Conservation (phyloP, 2,329 filamentous ascomycete species). For the Fusarium fujikuroi region DNA sequence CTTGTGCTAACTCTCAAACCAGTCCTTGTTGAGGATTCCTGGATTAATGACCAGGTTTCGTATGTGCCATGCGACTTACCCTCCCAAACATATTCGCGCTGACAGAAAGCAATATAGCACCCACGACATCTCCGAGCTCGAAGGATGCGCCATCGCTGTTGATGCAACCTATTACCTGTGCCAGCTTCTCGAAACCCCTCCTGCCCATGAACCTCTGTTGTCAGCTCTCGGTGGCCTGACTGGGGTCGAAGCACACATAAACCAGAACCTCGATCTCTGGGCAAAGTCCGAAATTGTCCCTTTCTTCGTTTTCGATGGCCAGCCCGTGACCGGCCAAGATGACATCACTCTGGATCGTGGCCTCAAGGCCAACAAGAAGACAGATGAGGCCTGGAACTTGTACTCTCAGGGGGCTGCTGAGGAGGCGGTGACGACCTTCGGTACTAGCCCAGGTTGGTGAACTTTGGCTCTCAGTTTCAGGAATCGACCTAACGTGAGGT, state of each 20-base stretch:
- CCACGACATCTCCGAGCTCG: constrained; percentile 75
- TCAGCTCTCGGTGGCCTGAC: constrained; percentile 90
- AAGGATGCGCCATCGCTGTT: constrained; percentile 80
- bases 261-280: constrained; percentile 79
- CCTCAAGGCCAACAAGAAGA: constrained; percentile 73
- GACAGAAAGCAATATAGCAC: constrained; percentile 54
- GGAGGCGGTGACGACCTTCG: constrained; percentile 87
- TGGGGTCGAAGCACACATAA: constrained; percentile 79
- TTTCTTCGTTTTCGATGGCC: constrained; percentile 91
- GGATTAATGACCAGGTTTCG: constrained; percentile 53
- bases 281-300: constrained; percentile 76
- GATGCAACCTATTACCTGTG: constrained; percentile 92
- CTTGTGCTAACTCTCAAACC: constrained; percentile 34
- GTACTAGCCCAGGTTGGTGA: constrained; percentile 73
- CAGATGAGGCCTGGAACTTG: constrained; percentile 83
- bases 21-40: constrained; percentile 55
- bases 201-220: constrained; percentile 85
- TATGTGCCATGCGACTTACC: constrained; percentile 39
- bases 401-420: constrained; percentile 85
- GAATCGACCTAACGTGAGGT: constrained; percentile 43
- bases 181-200: constrained; percentile 75
- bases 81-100: constrained; percentile 24
- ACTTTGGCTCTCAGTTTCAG: background rate
- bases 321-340: constrained; percentile 81
- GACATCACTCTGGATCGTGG: constrained; percentile 73